phyloP scores from a whole-genome alignment of 345 rosid genomes.

The Excoecaria cochinchinensis region DNA sequence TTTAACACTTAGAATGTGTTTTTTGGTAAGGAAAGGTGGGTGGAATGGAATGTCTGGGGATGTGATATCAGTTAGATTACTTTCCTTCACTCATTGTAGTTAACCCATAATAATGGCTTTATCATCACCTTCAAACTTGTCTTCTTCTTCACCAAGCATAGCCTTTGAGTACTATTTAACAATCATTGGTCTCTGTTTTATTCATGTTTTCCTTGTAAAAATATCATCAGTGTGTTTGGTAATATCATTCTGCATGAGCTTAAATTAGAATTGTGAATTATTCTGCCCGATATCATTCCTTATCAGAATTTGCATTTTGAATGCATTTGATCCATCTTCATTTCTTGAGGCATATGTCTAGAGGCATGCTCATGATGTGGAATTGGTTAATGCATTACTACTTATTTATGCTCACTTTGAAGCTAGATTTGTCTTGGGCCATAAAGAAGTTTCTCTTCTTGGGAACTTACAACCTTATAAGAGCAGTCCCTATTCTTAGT shows the following conservation, averaged over 20 bases:
- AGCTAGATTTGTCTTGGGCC: not conserved
- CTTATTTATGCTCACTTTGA: not conserved
- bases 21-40: not conserved
- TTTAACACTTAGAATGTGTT: not conserved
- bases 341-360: not conserved
- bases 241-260: not conserved
- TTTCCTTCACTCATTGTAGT: too few species aligned
- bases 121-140: not conserved
- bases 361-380: not conserved
- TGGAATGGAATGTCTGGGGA: not conserved
- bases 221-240: not conserved
- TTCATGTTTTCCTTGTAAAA: not conserved
- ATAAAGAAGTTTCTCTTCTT: not conserved
- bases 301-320: too few species aligned
- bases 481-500: not conserved
- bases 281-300: too few species aligned
- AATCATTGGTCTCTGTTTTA: not conserved
- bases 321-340: not conserved
- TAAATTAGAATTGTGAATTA: too few species aligned
- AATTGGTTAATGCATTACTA: not conserved
- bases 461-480: not conserved
- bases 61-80: too few species aligned
- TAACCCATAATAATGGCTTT: not conserved
- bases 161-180: not conserved
- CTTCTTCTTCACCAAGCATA: not conserved